Evolutionary conservation across 2,329 filamentous ascomycete species (phyloP).

Genomic region (Phaeoacremonium minimum): DNA sequence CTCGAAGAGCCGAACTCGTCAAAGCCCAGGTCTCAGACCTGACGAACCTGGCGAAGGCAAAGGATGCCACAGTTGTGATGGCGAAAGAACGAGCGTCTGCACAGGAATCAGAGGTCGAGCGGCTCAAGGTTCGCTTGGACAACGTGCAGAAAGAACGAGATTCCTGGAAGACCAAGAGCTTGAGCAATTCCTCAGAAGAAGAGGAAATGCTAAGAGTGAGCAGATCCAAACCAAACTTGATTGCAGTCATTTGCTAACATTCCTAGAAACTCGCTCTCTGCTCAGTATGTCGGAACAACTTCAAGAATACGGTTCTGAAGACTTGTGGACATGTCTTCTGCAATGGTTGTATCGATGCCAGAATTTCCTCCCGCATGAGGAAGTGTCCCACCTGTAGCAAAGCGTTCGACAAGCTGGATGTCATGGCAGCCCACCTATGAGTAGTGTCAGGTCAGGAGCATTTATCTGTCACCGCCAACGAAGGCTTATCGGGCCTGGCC

Average conservation of each 20-base stretch:
- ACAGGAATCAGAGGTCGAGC: conserved; percentile 73
- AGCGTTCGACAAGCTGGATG: conserved; percentile 85
- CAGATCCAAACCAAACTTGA: conserved; percentile 15
- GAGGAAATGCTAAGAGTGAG: conserved; percentile 83
- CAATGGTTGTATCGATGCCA: conserved; percentile 82
- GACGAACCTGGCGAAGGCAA: conserved; percentile 67
- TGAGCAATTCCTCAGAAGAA: conserved; percentile 76
- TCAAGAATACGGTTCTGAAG: conserved; percentile 92
- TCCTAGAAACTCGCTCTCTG: conserved; percentile 72
- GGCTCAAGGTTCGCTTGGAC: conserved; percentile 71
- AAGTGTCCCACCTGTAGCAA: conserved; percentile 95
- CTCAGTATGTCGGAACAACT: conserved; percentile 85
- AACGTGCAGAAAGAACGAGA: conserved; percentile 80
- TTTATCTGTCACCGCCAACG: no score
- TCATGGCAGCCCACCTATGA: conserved; percentile 64
- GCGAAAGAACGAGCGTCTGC: conserved; percentile 55
- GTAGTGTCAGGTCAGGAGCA: no score
- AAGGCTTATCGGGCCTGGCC: no score
- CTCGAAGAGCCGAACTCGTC: conserved; percentile 65
- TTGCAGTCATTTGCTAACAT: conserved; percentile 24
- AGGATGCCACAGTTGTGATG: conserved; percentile 57
- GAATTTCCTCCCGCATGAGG: conserved; percentile 82
- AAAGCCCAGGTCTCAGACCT: conserved; percentile 75
- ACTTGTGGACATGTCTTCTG: conserved; percentile 96
- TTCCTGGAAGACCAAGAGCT: conserved; percentile 76